These are phyloP conservation scores for Xylaria sp. DNA, from an alignment of 2,329 filamentous ascomycete species.

Conservation along the genomic window DNA sequence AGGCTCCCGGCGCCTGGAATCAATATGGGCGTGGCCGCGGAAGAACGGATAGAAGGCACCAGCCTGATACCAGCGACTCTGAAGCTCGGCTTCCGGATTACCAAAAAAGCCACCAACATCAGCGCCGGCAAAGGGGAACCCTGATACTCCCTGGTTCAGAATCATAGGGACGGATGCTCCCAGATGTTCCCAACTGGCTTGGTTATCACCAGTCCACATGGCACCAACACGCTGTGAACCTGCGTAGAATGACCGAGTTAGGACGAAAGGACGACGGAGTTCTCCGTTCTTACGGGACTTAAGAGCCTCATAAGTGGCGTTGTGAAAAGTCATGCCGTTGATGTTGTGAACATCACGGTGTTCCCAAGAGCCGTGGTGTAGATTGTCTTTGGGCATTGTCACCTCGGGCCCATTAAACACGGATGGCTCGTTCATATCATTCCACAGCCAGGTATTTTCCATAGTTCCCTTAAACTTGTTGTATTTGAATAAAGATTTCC, in stretches of 20 bases:
- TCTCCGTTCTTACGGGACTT: constrained; percentile 87
- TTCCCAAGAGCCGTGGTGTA: constrained; percentile 92
- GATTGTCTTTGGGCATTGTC: constrained; percentile 98
- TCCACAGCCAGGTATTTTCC: constrained; percentile 94
- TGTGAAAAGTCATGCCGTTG: constrained; percentile 94
- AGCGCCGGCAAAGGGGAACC: constrained; percentile 92
- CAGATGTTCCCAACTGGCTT: constrained; percentile 90
- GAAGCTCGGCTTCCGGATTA: constrained; percentile 90
- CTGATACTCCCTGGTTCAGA: constrained; percentile 88
- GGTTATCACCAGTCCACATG: constrained; percentile 99
- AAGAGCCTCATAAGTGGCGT: constrained; percentile 89
- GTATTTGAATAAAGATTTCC: constrained; percentile 88
- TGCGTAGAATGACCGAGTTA: constrained; percentile 92
- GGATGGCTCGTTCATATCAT: constrained; percentile 99
- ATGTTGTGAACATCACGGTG: constrained; percentile 97
- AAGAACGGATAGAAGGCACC: constrained; percentile 99
- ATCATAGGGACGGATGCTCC: constrained; percentile 93
- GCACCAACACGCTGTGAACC: constrained; percentile 90
- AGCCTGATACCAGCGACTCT: constrained; percentile 95
- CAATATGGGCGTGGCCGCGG: constrained; percentile 96
- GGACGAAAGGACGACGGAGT: constrained; percentile 84
- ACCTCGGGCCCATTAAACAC: constrained; percentile 99
- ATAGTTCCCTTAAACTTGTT: constrained; percentile 86
- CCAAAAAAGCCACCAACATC: constrained; percentile 99
- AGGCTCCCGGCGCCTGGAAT: constrained; percentile 91